Base-by-base conservation (phyloP, 306 rosid species). In the Corylus americana region DNA sequence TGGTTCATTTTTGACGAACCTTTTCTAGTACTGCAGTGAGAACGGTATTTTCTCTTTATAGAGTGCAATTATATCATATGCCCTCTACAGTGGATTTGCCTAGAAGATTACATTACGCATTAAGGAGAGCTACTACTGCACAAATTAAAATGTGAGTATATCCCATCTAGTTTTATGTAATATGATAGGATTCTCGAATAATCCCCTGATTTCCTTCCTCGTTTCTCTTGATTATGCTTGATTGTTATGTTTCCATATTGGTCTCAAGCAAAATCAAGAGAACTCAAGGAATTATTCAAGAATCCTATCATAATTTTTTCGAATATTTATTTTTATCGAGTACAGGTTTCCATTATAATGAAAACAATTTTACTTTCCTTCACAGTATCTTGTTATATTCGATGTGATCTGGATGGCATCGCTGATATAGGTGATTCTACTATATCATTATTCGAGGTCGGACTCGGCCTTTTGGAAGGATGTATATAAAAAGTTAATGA, bases 391-490 rank as follows among this genome's bases (percentile, higher is more conserved):
- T 57, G 67, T 80, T 77, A 83, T 84, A 83, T 70, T 88, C 79
- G 57, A 74, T 62, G 79, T 78, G 88, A 76, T 83, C 47, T 53
- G 45, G 85, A 55, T 27, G 81, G 71, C 74, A 78, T 80, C 75
- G 78, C 57, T 59, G 51, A 37, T 72, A 29, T 45, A 53, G 42
- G 47, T 48, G 68, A 71, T 51, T 77, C 51, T 73, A 71, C 75
- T 77, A 82, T 77, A 81, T 18, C 9, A 13, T 76, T 83, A 66
- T 57, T 44, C 77, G 73, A 76, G 75, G 85, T 74, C 72, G 83
- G 89, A 83, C 88, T 87, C 59, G 68, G 91, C 81, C 75, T 71
- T 85, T 80, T 75, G 86, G 88, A 79, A 82, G 55, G 89, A 79
- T 31, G 69, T 84, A 81, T 85, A 84, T 81, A 85, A 83, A 83